These are phyloP conservation scores for Cordyceps fumosorosea DNA, from an alignment of 2,329 filamentous ascomycete genomes.

Conservation along the genomic window DNA sequence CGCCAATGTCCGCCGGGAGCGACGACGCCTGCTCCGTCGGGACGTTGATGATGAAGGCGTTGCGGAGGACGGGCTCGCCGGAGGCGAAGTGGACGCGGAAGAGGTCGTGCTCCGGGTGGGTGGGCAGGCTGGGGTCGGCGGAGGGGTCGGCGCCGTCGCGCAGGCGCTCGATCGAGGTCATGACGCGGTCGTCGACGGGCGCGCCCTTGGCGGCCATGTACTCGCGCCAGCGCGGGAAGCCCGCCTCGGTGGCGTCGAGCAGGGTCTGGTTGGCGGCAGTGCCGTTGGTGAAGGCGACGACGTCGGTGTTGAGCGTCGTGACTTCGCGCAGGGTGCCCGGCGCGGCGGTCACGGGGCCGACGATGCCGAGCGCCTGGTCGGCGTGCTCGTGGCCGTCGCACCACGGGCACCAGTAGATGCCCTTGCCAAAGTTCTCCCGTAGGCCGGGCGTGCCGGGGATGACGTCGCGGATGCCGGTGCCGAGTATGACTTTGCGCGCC, in stretches of 20 bases:
- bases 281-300: conserved; percentile 54
- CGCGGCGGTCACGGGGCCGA: conserved; percentile 45
- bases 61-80: conserved; percentile 38
- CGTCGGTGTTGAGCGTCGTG: conserved; percentile 46
- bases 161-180: conserved; percentile 41
- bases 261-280: conserved; percentile 40
- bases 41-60: conserved; percentile 47
- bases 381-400: conserved; percentile 58
- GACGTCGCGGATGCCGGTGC: conserved; percentile 49
- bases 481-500: conserved; percentile 50
- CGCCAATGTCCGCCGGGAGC: conserved; percentile 41
- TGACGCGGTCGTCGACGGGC: conserved; percentile 49
- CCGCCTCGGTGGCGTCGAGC: conserved; percentile 31
- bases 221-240: conserved; percentile 39
- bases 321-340: conserved; percentile 58
- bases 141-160: conserved; percentile 29
- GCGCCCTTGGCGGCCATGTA: conserved; percentile 46
- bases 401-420: conserved; percentile 60
- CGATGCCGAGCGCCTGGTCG: conserved; percentile 49
- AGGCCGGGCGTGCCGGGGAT: conserved; percentile 50
- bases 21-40: conserved; percentile 39
- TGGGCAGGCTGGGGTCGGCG: conserved; percentile 35
- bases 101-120: conserved; percentile 43
- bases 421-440: conserved; percentile 48
- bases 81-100: conserved; percentile 48